Conservation (phyloP, 306 rosid genomes). For the Aeschynomene evenia region DNA sequence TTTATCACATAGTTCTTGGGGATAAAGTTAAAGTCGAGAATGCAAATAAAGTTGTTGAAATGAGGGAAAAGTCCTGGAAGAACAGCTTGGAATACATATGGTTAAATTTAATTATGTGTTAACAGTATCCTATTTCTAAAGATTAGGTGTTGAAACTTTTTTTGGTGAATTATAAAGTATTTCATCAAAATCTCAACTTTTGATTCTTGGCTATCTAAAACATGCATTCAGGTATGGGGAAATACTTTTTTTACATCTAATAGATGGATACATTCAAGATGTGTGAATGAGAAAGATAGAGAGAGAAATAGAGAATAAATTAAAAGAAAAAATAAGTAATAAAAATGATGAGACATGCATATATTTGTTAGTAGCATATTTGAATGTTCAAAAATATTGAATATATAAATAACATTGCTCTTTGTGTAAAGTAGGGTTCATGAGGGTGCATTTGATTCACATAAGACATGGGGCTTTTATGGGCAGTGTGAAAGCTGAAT, state of each 20-base stretch:
- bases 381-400: no score
- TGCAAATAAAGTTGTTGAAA: slow-evolving; percentile 35
- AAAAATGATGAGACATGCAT: no score
- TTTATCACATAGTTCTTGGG: not conserved
- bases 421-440: not conserved
- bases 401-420: no score
- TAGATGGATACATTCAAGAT: no score
- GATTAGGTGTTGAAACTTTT: not conserved
- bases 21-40: slow-evolving; percentile 27
- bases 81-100: slow-evolving; percentile 3
- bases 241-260: no score
- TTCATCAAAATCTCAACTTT: slow-evolving; percentile 11
- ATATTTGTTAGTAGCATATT: no score
- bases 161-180: not conserved
- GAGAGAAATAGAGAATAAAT: no score
- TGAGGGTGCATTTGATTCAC: no score
- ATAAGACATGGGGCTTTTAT: no score
- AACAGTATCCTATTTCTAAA: not conserved
- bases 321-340: no score
- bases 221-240: slow-evolving; percentile 11
- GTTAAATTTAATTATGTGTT: not conserved
- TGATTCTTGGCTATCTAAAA: slow-evolving; percentile 2
- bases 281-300: not conserved
- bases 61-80: slow-evolving; percentile 30
- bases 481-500: no score